Conservation (phyloP, 371 early-diverging fungal species). For the Globomyces sp. region DNA sequence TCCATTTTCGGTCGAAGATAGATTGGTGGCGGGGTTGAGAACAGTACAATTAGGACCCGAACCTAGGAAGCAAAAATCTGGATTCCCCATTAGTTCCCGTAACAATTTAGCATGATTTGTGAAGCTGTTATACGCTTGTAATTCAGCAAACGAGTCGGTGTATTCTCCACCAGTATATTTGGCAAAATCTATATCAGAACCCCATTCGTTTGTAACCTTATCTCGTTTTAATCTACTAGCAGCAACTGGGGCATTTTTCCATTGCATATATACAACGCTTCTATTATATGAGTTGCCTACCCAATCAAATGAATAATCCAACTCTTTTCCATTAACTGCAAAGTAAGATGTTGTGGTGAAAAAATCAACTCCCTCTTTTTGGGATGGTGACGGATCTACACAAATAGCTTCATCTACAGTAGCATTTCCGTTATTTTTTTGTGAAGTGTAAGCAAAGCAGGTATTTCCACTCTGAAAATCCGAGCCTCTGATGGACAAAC, state of each 20-base stretch:
- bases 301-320: slow-evolving; percentile 34
- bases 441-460: slow-evolving; percentile 29
- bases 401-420: slow-evolving; percentile 20
- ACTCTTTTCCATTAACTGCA: slow-evolving; percentile 27
- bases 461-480: slow-evolving; percentile 31
- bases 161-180: slow-evolving; percentile 21
- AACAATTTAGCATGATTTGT: slow-evolving; percentile 27
- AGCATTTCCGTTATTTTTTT: slow-evolving; percentile 20
- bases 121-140: slow-evolving; percentile 27
- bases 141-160: slow-evolving; percentile 27
- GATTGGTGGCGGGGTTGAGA: slow-evolving; percentile 25
- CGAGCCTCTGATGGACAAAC: slow-evolving; percentile 19
- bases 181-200: slow-evolving; percentile 23
- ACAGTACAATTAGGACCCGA: slow-evolving; percentile 27
- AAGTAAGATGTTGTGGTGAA: slow-evolving; percentile 19
- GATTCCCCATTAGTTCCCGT: slow-evolving; percentile 19
- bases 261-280: slow-evolving; percentile 20
- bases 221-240: slow-evolving; percentile 20
- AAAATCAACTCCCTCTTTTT: slow-evolving; percentile 21
- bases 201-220: slow-evolving; percentile 21
- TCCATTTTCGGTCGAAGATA: slow-evolving; percentile 22
- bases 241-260: slow-evolving; percentile 29
- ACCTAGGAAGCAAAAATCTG: slow-evolving; percentile 27
- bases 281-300: slow-evolving; percentile 24
- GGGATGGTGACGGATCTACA: slow-evolving; percentile 20